Evolutionary conservation across 2,329 filamentous ascomycete species (phyloP).

Genomic region (Cladosporium sp.): DNA sequence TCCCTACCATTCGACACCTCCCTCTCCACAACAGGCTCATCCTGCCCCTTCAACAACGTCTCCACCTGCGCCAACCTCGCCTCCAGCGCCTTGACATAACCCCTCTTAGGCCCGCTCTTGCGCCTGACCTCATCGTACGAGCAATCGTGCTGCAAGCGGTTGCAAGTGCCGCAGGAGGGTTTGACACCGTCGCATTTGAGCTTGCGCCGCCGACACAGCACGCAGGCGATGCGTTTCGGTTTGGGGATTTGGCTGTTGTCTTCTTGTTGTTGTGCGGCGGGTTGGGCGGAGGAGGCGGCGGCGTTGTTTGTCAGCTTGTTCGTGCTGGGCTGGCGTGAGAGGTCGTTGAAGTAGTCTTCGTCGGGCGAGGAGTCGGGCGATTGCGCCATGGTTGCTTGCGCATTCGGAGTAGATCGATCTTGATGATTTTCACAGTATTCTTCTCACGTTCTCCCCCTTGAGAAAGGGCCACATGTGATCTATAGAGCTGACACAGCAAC

Average conservation of each 20-base stretch:
- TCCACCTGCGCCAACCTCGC: slow-evolving; percentile 85
- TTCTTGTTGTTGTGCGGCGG: slow-evolving; percentile 42
- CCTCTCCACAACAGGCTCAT: slow-evolving; percentile 20
- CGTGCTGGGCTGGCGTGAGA: slow-evolving; percentile 45
- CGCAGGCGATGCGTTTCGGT: slow-evolving; percentile 86
- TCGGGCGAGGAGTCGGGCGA: slow-evolving; percentile 20
- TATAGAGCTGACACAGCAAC: too few relatives aligned
- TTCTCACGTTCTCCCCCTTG: too few relatives aligned
- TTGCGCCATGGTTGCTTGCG: slow-evolving; percentile 6
- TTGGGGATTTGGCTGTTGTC: slow-evolving; percentile 35
- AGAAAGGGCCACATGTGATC: too few relatives aligned
- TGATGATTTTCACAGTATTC: too few relatives aligned
- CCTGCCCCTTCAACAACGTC: slow-evolving; percentile 76
- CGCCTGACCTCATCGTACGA: slow-evolving; percentile 88
- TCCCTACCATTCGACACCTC: neutral
- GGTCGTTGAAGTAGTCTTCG: slow-evolving; percentile 54
- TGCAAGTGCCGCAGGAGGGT: slow-evolving; percentile 84
- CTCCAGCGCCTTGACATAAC: slow-evolving; percentile 91
- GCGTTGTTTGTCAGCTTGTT: neutral
- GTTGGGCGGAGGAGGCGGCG: neutral
- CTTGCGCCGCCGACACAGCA: slow-evolving; percentile 90
- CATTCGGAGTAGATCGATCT: too few relatives aligned
- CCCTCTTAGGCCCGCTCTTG: slow-evolving; percentile 91
- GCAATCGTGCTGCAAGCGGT: slow-evolving; percentile 79
- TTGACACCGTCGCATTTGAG: slow-evolving; percentile 81